Percentiles rank a stretch among this genome's conserved stretches.
These are phyloP conservation scores for Metrosideros polymorpha DNA, from an alignment of 441 rosid genomes.

Conservation along the genomic window DNA sequence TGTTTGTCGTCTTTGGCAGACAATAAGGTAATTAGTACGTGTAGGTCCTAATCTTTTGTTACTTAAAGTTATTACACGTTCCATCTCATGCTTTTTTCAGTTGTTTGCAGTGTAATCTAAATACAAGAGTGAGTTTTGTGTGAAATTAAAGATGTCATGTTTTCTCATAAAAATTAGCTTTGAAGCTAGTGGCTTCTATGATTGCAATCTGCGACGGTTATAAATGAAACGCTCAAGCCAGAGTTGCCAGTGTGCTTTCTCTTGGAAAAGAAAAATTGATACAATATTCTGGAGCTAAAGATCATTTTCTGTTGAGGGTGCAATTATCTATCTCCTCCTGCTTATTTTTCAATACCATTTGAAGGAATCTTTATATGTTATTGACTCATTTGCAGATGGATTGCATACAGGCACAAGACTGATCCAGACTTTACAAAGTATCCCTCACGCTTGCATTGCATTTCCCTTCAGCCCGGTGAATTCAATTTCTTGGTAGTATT, in stretches of 20 bases:
- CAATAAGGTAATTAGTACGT: neutral
- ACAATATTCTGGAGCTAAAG: neutral
- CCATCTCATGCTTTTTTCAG: neutral
- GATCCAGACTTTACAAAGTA: neutral
- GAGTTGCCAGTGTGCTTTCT: neutral
- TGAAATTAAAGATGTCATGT: neutral
- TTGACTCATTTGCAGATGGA: neutral
- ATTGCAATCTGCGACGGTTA: neutral
- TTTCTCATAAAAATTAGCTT: neutral
- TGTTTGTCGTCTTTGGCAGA: neutral
- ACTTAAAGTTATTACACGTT: neutral
- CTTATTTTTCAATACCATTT: neutral
- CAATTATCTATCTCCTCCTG: neutral
- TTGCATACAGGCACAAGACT: neutral
- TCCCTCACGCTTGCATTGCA: neutral
- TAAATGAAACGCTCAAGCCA: neutral
- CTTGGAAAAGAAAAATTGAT: neutral
- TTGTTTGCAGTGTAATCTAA: neutral
- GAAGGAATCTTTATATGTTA: neutral
- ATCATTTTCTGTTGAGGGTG: neutral
- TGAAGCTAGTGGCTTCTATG: neutral
- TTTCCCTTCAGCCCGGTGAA: neutral
- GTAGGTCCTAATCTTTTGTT: neutral
- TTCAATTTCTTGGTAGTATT: neutral
- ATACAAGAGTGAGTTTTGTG: neutral